phyloP scores from a whole-genome alignment of 2,329 filamentous ascomycete genomes.

The Hysterium pulicare region DNA sequence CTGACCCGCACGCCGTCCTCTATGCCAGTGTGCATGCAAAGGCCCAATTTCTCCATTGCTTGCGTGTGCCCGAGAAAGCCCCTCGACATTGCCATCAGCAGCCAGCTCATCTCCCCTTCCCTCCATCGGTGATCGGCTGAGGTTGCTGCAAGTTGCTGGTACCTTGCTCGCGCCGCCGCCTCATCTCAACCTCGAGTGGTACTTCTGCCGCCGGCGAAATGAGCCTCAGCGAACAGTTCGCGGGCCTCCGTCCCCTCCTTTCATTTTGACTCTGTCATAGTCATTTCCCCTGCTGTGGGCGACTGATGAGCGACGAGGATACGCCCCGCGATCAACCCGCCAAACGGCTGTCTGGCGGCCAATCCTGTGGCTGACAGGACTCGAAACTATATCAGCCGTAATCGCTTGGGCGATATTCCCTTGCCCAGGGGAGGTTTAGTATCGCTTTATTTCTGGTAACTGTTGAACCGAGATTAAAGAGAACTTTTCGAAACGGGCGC shows the following conservation, averaged over 20 bases:
- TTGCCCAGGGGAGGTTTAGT: conserved; percentile 24
- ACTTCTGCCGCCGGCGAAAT: neutral
- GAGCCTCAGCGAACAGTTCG: neutral
- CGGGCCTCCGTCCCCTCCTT: neutral
- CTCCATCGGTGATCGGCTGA: neutral
- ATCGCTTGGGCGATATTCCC: conserved; percentile 26
- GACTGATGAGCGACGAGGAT: conserved; percentile 21
- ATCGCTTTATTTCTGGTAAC: conserved; percentile 18
- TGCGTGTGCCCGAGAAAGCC: neutral
- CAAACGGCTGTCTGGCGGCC: conserved; percentile 16
- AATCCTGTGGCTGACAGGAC: conserved; percentile 22
- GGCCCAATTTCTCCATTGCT: neutral
- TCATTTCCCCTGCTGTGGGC: conserved; percentile 25
- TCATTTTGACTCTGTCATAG: no score
- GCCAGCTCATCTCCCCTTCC: neutral
- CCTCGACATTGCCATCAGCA: neutral
- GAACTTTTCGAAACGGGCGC: conserved; percentile 26
- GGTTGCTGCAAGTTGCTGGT: neutral
- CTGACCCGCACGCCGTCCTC: neutral
- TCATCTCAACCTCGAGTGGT: neutral
- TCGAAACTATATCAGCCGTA: conserved; percentile 24
- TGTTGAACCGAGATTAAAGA: conserved; percentile 38
- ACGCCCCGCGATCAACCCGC: conserved; percentile 22
- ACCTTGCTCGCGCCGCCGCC: neutral
- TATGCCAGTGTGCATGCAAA: neutral